These are phyloP conservation scores for Kluyveromyces sp. DNA, from an alignment of 1,139 yeast species.

Conservation along the genomic window DNA sequence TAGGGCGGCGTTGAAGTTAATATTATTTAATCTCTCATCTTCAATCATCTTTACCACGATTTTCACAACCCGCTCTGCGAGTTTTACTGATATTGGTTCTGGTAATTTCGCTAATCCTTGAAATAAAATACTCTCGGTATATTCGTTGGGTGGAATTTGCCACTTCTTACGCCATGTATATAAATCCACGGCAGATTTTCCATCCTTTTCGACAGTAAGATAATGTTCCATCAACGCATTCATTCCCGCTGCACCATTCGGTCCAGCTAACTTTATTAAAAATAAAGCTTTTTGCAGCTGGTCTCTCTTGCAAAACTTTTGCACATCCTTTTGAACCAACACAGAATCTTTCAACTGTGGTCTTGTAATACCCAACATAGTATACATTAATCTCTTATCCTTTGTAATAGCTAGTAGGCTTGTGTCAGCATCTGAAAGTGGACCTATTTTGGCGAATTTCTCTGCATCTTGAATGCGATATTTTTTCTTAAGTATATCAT, in stretches of 20 bases:
- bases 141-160: conserved; percentile 47
- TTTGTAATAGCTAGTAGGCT: conserved; percentile 25
- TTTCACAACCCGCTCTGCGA: conserved; percentile 17
- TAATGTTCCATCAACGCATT: conserved; percentile 49
- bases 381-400: conserved; percentile 41
- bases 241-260: conserved; percentile 51
- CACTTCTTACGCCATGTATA: conserved; percentile 52
- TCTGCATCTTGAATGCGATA: conserved; percentile 16
- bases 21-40: conserved; percentile 16
- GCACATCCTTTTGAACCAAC: conserved; percentile 45
- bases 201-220: conserved; percentile 32
- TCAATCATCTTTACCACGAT: conserved; percentile 15
- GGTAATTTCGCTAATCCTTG: conserved; percentile 44
- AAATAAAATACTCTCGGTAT: conserved; percentile 49
- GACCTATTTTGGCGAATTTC: conserved; percentile 28
- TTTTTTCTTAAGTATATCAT: conserved; percentile 18
- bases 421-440: conserved; percentile 29
- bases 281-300: conserved; percentile 46
- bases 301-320: conserved; percentile 42
- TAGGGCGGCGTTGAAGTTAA: conserved; percentile 26
- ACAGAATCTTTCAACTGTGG: conserved; percentile 50
- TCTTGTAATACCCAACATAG: conserved; percentile 50
- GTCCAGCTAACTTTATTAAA: conserved; percentile 43
- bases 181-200: conserved; percentile 43
- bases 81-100: conserved; percentile 16